Evolutionary conservation across 2,329 filamentous ascomycete species (phyloP).

Genomic region (Plectosphaerella cucumerina): DNA sequence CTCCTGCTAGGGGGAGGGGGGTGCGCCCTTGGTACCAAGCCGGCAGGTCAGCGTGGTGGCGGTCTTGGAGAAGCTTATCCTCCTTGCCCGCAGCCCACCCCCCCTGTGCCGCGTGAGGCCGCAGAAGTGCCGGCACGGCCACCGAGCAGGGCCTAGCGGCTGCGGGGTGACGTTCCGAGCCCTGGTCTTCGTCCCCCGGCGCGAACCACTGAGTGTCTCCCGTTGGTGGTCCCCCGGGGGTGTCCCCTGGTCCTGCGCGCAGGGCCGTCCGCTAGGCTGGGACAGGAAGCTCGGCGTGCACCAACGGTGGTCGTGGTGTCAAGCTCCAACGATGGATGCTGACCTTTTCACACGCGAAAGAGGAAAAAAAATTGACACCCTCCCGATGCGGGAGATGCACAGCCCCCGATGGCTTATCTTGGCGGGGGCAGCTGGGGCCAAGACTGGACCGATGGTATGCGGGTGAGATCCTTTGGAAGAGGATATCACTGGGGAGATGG

Average conservation of each 20-base stretch:
- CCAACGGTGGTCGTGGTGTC: neutral
- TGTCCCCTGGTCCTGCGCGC: neutral
- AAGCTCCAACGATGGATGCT: neutral
- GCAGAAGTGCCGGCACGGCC: conserved; percentile 1
- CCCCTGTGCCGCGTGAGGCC: conserved; percentile 1
- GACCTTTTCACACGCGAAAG: neutral
- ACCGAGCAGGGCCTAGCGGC: neutral
- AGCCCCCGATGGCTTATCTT: neutral
- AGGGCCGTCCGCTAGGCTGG: neutral
- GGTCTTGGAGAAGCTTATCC: conserved; percentile 4
- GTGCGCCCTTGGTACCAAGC: neutral
- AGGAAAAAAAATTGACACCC: too few species aligned
- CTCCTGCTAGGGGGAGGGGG: neutral
- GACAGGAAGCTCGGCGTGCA: neutral
- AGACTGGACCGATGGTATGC: neutral
- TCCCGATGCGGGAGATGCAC: too few species aligned
- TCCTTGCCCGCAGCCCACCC: too few species aligned
- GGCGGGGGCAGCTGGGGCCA: neutral
- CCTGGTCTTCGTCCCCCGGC: neutral
- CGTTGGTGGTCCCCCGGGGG: neutral
- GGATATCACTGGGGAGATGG: neutral
- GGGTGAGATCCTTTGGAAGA: neutral
- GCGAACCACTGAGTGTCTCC: neutral
- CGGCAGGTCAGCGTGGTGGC: neutral
- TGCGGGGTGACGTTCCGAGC: conserved; percentile 4